phyloP scores from a whole-genome alignment of 768 basidiomycete genomes.

The Chalciporus chontae region DNA sequence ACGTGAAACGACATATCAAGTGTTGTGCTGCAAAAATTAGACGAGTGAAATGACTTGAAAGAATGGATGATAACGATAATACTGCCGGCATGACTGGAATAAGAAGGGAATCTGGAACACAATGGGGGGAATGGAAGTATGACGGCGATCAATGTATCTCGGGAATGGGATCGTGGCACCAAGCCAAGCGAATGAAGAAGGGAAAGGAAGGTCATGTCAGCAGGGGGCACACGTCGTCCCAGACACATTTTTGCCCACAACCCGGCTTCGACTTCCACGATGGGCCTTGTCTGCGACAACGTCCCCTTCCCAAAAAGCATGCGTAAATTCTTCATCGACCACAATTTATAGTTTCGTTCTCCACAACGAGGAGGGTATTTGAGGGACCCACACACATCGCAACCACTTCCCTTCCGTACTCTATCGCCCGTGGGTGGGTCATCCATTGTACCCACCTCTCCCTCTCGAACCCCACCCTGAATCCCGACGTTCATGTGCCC shows the following conservation, averaged over 20 bases:
- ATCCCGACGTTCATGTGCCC: not conserved
- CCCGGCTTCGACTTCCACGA: conserved; percentile 2
- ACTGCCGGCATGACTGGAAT: conserved; percentile 5
- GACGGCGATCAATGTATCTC: not conserved
- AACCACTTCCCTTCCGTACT: not conserved
- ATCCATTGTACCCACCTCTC: not conserved
- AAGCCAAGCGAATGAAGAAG: not conserved
- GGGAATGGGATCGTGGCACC: not conserved
- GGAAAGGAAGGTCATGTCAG: no score
- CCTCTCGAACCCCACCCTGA: not conserved
- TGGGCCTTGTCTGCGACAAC: not conserved
- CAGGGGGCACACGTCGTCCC: not conserved
- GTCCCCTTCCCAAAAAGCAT: not conserved
- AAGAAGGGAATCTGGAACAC: not conserved
- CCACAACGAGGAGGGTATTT: not conserved
- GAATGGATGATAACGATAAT: conserved; percentile 1
- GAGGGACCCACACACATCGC: not conserved
- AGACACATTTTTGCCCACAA: not conserved
- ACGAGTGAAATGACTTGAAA: not conserved
- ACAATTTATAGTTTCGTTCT: not conserved
- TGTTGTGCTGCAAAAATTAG: not conserved
- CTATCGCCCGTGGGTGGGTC: not conserved
- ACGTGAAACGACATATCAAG: not conserved
- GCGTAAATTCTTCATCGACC: not conserved
- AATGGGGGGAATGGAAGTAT: not conserved